Base-by-base conservation (phyloP, 345 rosid species). In the Eucalyptus shirleyi region DNA sequence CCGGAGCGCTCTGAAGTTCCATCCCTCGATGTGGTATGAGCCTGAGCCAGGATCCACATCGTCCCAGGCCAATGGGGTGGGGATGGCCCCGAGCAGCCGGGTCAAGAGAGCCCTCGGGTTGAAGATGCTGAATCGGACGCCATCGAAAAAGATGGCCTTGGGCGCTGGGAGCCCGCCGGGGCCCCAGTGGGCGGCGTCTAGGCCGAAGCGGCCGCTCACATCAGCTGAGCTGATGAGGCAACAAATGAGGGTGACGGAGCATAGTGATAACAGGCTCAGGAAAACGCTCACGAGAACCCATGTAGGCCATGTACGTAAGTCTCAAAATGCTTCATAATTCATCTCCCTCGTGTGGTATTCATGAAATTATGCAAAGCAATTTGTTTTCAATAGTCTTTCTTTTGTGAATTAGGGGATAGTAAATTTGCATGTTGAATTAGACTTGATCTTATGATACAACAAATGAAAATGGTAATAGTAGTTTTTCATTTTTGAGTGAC, bases 221-320 rank as follows among this genome's bases (percentile, higher is more conserved):
- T 96, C 98, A 19, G 99, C 98, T 1, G 99, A 98, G 95, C 95
- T 98, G 55, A 97, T 98, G 98, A 95, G 98, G 92, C 93, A 94
- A 88, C 99, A 98, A 87, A 97, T 98, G 99, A 90, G 93, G 92
- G 99, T 98, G 47, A 95, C 97, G 42, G 99, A 98, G 93, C 97
- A 95, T 55, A 95, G 97, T 83, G 99, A 98, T 88, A 95, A 92
- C 87, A 89, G 99, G 93, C 94, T 98, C 81, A 92, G 98, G 87
- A 97, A 96, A 89, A 97, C 99, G 72, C 96, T 98, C 62, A 93
- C 96, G 96, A 93, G 98, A 88, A 95, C 96, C 83, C 98, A 95
- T 80, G 98, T 96, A 90, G 99, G 99, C 87, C 99, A 97, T 93
- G 99, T 96, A 94, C 85, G 85, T 77, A 77, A 40, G 85, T 77